Conservation (phyloP, 176 grass and related monocot genomes). For the Carex parvula region DNA sequence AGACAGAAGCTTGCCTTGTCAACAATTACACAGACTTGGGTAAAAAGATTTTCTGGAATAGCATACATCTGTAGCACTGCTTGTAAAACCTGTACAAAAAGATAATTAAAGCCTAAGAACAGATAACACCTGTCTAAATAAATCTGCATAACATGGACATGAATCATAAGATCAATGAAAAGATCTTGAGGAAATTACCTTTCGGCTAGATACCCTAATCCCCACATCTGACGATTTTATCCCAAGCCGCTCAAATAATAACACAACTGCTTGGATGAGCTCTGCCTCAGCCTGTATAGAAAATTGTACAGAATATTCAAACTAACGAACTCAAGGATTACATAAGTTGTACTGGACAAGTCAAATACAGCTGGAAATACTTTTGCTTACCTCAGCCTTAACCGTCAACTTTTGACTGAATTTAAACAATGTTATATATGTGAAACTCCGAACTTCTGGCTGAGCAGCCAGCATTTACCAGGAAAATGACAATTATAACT, state of each 20-base stretch:
- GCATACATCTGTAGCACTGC: constrained; percentile 58
- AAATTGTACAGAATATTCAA: neutral
- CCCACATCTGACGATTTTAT: constrained; percentile 76
- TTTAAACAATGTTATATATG: neutral
- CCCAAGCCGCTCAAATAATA: constrained; percentile 78
- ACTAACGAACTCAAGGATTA: neutral
- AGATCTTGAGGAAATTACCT: constrained; percentile 38
- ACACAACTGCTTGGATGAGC: constrained; percentile 73
- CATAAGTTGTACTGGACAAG: neutral
- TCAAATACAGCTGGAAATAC: neutral
- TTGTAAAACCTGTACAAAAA: constrained; percentile 70
- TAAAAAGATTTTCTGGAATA: constrained; percentile 66
- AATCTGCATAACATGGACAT: neutral
- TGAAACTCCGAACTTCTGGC: neutral
- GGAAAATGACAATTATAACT: neutral
- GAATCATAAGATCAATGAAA: neutral
- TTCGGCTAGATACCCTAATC: constrained; percentile 77
- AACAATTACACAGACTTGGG: constrained; percentile 73
- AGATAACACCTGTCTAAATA: neutral
- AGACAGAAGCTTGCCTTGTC: constrained; percentile 53
- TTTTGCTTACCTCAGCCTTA: neutral
- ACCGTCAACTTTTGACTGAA: neutral
- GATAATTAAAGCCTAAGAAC: constrained; percentile 6
- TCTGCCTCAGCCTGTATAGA: constrained; percentile 66
- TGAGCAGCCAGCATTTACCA: neutral